Evolutionary conservation across 176 grass and related monocot genomes (phyloP).

Genomic region (Zoysia pacifica): DNA sequence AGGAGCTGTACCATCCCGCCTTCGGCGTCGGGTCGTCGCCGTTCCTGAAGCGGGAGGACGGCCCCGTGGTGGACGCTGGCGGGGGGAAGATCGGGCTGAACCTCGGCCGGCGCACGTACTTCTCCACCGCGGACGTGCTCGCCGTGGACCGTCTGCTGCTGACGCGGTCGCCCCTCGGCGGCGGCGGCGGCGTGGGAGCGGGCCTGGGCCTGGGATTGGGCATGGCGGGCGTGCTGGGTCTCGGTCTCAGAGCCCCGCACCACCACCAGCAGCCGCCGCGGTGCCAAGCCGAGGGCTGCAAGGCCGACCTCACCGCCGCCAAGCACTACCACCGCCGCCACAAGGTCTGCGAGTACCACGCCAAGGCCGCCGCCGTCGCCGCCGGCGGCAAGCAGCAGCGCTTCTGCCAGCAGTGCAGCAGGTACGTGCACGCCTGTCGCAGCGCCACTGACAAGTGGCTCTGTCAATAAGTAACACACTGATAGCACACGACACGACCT

Average conservation of each 20-base stretch:
- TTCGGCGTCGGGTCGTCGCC: conserved; percentile 17
- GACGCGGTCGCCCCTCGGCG: conserved; percentile 34
- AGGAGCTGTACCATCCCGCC: conserved; percentile 25
- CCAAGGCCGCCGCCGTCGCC: conserved; percentile 76
- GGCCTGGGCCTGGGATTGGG: neutral
- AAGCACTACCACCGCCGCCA: conserved; percentile 98
- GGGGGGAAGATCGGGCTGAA: conserved; percentile 77
- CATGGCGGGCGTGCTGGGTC: conserved; percentile 46
- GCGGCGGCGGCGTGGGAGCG: too few species aligned
- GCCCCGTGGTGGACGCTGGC: neutral
- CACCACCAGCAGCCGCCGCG: conserved; percentile 59
- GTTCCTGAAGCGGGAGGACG: conserved; percentile 64
- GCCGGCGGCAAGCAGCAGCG: conserved; percentile 77
- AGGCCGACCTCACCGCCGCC: conserved; percentile 69
- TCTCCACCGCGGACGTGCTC: conserved; percentile 59
- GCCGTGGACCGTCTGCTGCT: conserved; percentile 61
- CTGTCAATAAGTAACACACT: too few species aligned
- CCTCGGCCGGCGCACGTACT: conserved; percentile 81
- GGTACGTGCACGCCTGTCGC: conserved; percentile 26
- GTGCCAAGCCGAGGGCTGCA: conserved; percentile 90
- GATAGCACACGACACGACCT: neutral
- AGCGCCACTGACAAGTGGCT: too few species aligned
- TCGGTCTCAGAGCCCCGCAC: conserved; percentile 38
- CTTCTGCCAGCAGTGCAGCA: conserved; percentile 96
- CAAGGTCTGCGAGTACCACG: conserved; percentile 96